Base-by-base conservation (phyloP, 179 eudicot species). In the Vitellaria paradoxa region DNA sequence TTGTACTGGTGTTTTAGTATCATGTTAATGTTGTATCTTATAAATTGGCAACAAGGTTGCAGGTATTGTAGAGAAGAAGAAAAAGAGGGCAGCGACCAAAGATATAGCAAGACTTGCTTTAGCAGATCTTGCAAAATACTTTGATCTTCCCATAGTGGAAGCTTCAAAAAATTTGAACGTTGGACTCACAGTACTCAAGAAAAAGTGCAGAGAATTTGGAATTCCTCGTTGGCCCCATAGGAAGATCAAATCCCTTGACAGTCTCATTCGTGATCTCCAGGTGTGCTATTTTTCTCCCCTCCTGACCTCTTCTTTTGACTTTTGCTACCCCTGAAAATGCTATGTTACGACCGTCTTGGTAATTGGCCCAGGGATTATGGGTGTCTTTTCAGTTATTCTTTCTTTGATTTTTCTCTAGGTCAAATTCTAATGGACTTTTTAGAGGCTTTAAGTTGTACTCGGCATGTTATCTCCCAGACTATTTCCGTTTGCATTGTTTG, bases 161-260 rank as follows among this genome's bases (percentile, higher is more conserved):
- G 86, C 86, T 49, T 78, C 86, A 63, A 81, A 73, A 72, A 78
- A 70, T 57, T 69, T 84, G 21, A 78, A 78, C 26, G 82, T 84
- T 81, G 86, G 86, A 50, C 76, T 84, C 26, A 81, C 82, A 24
- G 84, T 78, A 67, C 84, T 84, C 63, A 84, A 84, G 78, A 84
- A 72, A 57, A 84, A 78, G 74, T 81, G 84, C 73, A 78, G 86
- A 46, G 84, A 81, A 69, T 78, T 78, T 59, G 86, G 86, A 45
- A 84, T 81, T 79, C 84, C 84, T 72, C 84, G 84, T 78, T 84
- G 86, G 86, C 84, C 84, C n/a, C 86, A 81, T 79, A 78, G 86
- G 78, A 84, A 81, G 77, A 81, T 84, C 75, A 84, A 84, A 74
- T 84, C 84, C 74, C 86, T 81, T 70, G 86, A 81, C 53, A 52